Evolutionary conservation across 805 yeast species (phyloP).

Genomic region (Candida chilensis): DNA sequence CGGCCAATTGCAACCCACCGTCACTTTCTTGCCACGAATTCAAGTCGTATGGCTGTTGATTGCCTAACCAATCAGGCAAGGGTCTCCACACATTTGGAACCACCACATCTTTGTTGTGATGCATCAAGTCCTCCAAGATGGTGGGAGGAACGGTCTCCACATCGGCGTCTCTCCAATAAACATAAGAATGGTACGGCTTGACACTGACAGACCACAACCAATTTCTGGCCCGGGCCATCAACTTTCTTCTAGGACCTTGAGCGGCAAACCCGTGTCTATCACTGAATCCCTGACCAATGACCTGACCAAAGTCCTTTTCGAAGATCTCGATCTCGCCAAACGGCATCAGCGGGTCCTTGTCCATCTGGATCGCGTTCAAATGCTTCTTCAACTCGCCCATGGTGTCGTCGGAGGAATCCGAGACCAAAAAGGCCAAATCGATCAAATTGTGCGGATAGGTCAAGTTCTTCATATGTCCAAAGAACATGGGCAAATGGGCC

Average conservation of each 20-base stretch:
- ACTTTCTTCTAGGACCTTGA: constrained; percentile 89
- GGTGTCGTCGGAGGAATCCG: constrained; percentile 87
- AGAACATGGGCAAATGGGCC: constrained; percentile 82
- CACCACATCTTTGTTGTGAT: constrained; percentile 81
- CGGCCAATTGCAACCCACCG: constrained; percentile 74
- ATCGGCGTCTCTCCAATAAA: constrained; percentile 97
- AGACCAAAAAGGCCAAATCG: constrained; percentile 77
- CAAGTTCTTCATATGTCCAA: constrained; percentile 67
- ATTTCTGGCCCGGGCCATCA: constrained; percentile 94
- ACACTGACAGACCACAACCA: constrained; percentile 86
- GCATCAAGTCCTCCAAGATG: constrained; percentile 86
- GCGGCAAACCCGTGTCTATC: constrained; percentile 95
- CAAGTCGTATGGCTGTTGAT: constrained; percentile 77
- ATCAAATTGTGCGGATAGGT: constrained; percentile 83
- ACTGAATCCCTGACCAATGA: constrained; percentile 84
- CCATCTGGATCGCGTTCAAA: constrained; percentile 55
- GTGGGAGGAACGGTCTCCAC: constrained; percentile 87
- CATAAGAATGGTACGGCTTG: constrained; percentile 91
- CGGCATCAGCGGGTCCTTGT: constrained; percentile 48
- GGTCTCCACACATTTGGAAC: constrained; percentile 96
- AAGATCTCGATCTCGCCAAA: constrained; percentile 83
- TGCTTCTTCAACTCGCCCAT: constrained; percentile 54
- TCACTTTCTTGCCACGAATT: constrained; percentile 84
- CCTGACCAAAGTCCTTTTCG: constrained; percentile 91
- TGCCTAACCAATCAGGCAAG: constrained; percentile 76